Conservation (phyloP, 306 rosid species). For the Ammopiptanthus mongolicus region DNA sequence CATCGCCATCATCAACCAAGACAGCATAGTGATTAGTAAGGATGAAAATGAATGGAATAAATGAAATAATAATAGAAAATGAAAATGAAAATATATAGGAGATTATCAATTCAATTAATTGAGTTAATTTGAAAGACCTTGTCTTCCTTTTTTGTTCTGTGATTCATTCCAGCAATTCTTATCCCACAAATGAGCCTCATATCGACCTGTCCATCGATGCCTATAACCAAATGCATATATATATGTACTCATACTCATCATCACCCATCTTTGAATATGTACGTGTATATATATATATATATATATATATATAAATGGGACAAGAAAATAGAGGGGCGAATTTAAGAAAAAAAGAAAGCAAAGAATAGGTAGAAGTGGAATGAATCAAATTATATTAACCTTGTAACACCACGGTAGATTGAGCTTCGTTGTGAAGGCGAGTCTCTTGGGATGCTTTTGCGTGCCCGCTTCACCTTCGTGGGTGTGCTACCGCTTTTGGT, state of each 20-base stretch:
- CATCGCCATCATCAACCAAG: conserved; percentile 16
- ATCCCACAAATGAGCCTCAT: conserved; percentile 98
- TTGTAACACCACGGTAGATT: conserved; percentile 77
- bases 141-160: conserved; percentile 92
- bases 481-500: background rate
- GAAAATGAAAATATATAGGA: background rate
- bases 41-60: background rate
- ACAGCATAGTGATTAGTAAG: background rate
- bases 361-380: background rate
- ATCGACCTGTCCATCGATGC: conserved; percentile 96
- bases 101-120: background rate
- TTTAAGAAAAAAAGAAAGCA: background rate
- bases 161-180: conserved; percentile 89
- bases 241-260: background rate
- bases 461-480: conserved; percentile 44
- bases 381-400: conserved; percentile 27
- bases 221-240: conserved; percentile 19
- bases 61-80: background rate
- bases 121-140: conserved; percentile 43
- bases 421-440: conserved; percentile 89
- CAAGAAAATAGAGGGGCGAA: background rate
- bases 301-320: background rate
- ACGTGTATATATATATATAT: background rate
- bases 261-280: background rate
- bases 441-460: conserved; percentile 59